Evolutionary conservation across 2,329 filamentous ascomycete genomes (phyloP).

Genomic region (Clarireedia monteithiana): DNA sequence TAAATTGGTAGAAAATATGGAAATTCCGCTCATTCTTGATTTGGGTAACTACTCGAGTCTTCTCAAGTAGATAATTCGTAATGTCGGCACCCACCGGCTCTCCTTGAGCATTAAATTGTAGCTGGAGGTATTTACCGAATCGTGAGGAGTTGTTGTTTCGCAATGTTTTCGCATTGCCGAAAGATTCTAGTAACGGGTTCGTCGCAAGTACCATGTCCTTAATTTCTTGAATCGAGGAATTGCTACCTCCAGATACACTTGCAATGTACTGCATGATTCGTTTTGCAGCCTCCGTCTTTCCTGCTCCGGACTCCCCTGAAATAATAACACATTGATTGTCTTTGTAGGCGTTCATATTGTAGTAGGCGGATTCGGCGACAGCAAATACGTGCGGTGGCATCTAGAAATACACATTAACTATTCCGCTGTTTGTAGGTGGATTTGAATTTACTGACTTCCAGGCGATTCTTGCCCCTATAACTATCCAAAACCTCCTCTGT

Average conservation of each 20-base stretch:
- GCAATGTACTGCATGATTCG: conserved; percentile 99
- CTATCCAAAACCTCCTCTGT: conserved; percentile 88
- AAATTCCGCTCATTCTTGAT: conserved; percentile 96
- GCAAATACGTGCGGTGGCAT: conserved; percentile 94
- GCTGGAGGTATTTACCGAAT: conserved; percentile 96
- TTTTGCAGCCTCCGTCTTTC: conserved; percentile 98
- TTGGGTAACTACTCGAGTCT: conserved; percentile 89
- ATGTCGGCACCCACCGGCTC: conserved; percentile 96
- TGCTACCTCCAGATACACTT: conserved; percentile 77
- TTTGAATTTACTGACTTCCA: conserved; percentile 50
- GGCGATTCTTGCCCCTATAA: conserved; percentile 93
- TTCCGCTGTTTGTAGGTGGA: not conserved
- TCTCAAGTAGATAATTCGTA: conserved; percentile 95
- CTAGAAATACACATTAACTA: conserved; percentile 22
- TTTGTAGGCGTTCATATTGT: conserved; percentile 99
- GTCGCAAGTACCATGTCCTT: conserved; percentile 99
- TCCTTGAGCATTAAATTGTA: conserved; percentile 86
- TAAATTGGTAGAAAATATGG: conserved; percentile 99
- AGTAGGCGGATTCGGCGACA: conserved; percentile 92
- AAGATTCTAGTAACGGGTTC: conserved; percentile 93
- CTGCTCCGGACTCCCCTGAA: conserved; percentile 93
- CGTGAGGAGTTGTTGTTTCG: conserved; percentile 98
- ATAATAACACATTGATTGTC: conserved; percentile 99
- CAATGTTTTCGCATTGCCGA: conserved; percentile 96
- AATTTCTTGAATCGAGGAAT: conserved; percentile 77